Base-by-base conservation (phyloP, 345 rosid genomes). In the Boechera retrofracta region DNA sequence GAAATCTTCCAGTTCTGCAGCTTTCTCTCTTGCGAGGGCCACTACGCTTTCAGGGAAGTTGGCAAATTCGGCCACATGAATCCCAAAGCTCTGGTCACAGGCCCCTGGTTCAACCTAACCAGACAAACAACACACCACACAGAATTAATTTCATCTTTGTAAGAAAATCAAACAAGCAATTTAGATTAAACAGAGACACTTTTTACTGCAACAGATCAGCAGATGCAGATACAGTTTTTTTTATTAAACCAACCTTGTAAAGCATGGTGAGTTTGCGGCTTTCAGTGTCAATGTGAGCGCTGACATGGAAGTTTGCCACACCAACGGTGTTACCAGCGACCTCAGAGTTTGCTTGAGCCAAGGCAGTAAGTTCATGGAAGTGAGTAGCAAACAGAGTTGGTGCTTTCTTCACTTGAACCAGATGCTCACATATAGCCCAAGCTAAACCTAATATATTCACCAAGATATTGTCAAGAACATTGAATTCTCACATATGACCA, bases 361-460 rank as follows among this genome's bases (percentile, higher is more conserved):
- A 82, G 35, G 92, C 97, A 82, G 99, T 95, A 82, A 92, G 87
- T 78, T 95, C 99, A 69, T 92, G 99, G 81, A 95, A 95, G 87
- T 95, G 99, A 51, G 98, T 92, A 55, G 99, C 99, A 67, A 95
- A 95, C 73, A 95, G 72, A 10, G 97, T 87, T 13, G 99, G 98
- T 31, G 99, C 96, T 81, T 89, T 89, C 74, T 89, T 88, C 83
- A 79, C 96, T 83, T 89, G 87, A 72, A 91, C 87, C 71, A 95
- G 87, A 85, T 95, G 91, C 85, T 92, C 99, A n/a, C 99, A 95
- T 78, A 95, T 95, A 71, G 96, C 99, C 99, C 99, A 92, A 5
- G 99, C 99, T 71, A 92, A 84, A 83, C 98, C 98, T 94, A 86
- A 74, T 49, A 54, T 10, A 53, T 28, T 67, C 45, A 74, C 51